Evolutionary conservation across 139 green algal genomes (phyloP), one percentile per base, ranked within the genome.

Genomic region (Micractinium conductrix): DNA sequence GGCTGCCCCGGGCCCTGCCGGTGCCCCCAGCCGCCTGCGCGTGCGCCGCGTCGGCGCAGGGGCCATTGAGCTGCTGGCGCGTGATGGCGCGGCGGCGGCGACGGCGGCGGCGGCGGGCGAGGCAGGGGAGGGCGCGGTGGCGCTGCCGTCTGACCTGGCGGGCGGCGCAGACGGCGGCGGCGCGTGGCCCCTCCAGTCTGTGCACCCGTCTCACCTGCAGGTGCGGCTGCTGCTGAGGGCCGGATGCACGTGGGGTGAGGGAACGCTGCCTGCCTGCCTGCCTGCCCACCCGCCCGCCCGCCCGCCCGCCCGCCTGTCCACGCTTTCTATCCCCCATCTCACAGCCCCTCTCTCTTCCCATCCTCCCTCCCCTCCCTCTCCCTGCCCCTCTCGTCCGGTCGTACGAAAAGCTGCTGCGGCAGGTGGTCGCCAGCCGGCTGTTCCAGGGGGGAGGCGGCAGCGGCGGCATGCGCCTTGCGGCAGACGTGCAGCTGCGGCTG

Each of bases 351-450:
- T 21, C 24, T 22, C 53, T 2, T 21, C 53, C 53, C 53, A 16
- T 22, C 2, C 33, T 26, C 45, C 17, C 33, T 67, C 8, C 1
- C 50, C 28, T 0, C 28, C 2, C 5, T 35, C 45, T 28, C 17
- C 42, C 45, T 30, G 45, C 17, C 19, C 30, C 17, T 35, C 2
- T 6, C 33, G 0, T 24, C 37, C 76, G 72, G 76, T 65, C 70
- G 35, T 85, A 85, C 30, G 80, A 85, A 53, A 60, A 60, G 16
- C 80, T 85, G 45, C 70, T 85, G 50, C 80, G 50, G n/a, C 60
- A 85, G 69, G 40, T 85, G 21, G 53, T 85, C 16, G 4, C 35
- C 80, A 74, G 50, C 38, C 80, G 70, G 22, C 45, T 85, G 0
- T 85, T 85, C 53, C 60, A 33, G 4, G 44, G 42, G 19, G 70